Evolutionary conservation across 2,329 filamentous ascomycete species (phyloP), one percentile per base, ranked within the genome.

Genomic region (Xylariaceae sp.): DNA sequence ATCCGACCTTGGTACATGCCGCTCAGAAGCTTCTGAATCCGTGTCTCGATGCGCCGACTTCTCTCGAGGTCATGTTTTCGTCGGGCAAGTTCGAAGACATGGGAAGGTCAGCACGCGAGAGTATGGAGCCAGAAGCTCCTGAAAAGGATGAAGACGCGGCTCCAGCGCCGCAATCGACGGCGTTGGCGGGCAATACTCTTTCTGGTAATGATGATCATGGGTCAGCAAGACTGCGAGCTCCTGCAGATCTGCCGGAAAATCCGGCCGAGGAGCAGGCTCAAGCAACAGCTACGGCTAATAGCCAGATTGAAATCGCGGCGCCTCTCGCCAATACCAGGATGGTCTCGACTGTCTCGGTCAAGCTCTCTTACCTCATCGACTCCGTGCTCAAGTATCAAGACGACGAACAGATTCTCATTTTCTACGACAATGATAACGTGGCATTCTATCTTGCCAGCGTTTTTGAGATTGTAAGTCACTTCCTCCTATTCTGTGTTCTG

Each of bases 381-480:
- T 80, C 84, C 37, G 85, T 97, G 10, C 73, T 86, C 4, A 77
- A 82, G 55, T 79, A 92, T 62, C 84, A 94, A 56, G 73, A 79
- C 0, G 75, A 81, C 0, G 92, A 96, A 68, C 96, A 97, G 73
- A 94, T 95, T 2, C 84, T 97, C 55, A 82, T 97, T 8, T 97
- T 97, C 72, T 97, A 96, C 71, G 91, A 96, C 61, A 88, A 89
- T 37, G 88, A 94, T 61, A 93, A 96, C 66, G 82, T 89, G 1
- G 92, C 91, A 1, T 96, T 84, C 73, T 96, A 95, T 74, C 82
- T 97, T 45, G 89, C 90, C 0, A 87, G 92, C 69, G 85, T 88
- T 35, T 80, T 97, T 0, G 92, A 97, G 65, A 80, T 93, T 37
- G 79, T 82, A 66, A 68, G 79, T 74, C 3, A 39, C 37, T 5